These are phyloP conservation scores for Kwoniella sp. DNA, from an alignment of 768 basidiomycete species.

Conservation along the genomic window DNA sequence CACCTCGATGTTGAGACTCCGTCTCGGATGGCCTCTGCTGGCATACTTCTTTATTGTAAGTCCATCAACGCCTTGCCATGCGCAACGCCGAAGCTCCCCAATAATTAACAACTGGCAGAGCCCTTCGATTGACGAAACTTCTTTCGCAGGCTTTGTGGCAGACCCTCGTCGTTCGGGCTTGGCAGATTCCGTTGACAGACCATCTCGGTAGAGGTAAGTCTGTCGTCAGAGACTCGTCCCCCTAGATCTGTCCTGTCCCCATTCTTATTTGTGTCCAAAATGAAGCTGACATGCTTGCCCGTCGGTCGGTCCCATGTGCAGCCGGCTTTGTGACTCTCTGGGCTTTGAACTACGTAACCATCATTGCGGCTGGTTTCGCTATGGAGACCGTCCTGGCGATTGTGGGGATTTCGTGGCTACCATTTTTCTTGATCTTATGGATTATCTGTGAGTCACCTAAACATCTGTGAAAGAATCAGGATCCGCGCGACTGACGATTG, in stretches of 20 bases:
- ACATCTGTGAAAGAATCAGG: no score
- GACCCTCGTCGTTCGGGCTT: slow-evolving; percentile 48
- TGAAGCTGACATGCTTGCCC: no score
- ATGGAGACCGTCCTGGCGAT: slow-evolving; percentile 50
- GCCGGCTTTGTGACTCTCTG: slow-evolving; percentile 52
- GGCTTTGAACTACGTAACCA: slow-evolving; percentile 51
- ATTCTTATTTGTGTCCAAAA: no score
- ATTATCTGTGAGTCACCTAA: slow-evolving; percentile 44
- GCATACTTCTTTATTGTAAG: slow-evolving; percentile 51
- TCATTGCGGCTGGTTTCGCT: slow-evolving; percentile 48
- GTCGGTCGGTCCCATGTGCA: slow-evolving; percentile 13
- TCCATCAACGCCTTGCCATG: background rate
- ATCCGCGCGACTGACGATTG: no score
- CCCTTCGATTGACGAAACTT: no score
- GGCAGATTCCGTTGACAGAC: slow-evolving; percentile 44
- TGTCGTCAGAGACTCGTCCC: no score
- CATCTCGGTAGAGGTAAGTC: slow-evolving; percentile 44
- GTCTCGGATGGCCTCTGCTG: slow-evolving; percentile 34
- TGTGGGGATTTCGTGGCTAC: slow-evolving; percentile 34
- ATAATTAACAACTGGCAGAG: no score
- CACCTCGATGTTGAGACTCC: slow-evolving; percentile 30
- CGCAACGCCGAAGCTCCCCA: no score
- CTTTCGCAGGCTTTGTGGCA: slow-evolving; percentile 44
- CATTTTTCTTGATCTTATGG: slow-evolving; percentile 53
- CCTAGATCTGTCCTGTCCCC: no score